These are phyloP conservation scores for Xenoacremonium recifei DNA, from an alignment of 2,329 filamentous ascomycete species.

Conservation along the genomic window DNA sequence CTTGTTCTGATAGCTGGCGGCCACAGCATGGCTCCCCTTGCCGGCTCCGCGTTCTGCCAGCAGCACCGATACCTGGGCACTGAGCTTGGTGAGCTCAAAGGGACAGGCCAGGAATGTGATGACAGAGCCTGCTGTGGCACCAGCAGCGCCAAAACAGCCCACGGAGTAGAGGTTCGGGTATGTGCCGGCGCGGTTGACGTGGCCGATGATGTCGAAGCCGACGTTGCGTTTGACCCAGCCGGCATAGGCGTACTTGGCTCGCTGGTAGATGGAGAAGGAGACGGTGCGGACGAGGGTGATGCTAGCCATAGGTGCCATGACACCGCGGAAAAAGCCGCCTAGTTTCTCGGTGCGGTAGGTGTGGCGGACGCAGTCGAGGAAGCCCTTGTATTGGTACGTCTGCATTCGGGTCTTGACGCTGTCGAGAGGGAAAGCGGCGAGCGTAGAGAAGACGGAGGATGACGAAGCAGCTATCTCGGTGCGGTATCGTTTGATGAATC, in stretches of 20 bases:
- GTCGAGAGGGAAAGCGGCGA: conserved; percentile 81
- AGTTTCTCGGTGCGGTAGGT: conserved; percentile 74
- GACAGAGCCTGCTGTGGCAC: conserved; percentile 74
- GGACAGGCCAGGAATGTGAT: conserved; percentile 83
- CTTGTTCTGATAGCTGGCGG: conserved; percentile 72
- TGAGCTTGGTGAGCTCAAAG: conserved; percentile 87
- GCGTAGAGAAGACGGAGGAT: conserved; percentile 75
- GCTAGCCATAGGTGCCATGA: conserved; percentile 76
- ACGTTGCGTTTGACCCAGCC: conserved; percentile 67
- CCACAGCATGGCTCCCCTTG: conserved; percentile 55
- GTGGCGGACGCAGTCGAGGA: conserved; percentile 69
- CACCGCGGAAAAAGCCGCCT: conserved; percentile 78
- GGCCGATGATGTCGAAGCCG: conserved; percentile 67
- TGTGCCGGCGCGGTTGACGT: conserved; percentile 68
- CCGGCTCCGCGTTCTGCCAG: conserved; percentile 51
- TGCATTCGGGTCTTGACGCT: conserved; percentile 91
- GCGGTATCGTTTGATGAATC: conserved; percentile 70
- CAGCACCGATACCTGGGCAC: conserved; percentile 79
- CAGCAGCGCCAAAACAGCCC: conserved; percentile 73
- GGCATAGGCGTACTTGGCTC: conserved; percentile 71
- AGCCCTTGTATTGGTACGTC: conserved; percentile 76
- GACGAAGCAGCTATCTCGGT: conserved; percentile 77
- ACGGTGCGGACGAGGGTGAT: conserved; percentile 76
- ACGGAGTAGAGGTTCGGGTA: conserved; percentile 73
- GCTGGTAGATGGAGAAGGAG: conserved; percentile 78